Evolutionary conservation across 2,329 filamentous ascomycete species (phyloP), one percentile per base, ranked within the genome.

Genomic region (Cordyceps tenuipes): DNA sequence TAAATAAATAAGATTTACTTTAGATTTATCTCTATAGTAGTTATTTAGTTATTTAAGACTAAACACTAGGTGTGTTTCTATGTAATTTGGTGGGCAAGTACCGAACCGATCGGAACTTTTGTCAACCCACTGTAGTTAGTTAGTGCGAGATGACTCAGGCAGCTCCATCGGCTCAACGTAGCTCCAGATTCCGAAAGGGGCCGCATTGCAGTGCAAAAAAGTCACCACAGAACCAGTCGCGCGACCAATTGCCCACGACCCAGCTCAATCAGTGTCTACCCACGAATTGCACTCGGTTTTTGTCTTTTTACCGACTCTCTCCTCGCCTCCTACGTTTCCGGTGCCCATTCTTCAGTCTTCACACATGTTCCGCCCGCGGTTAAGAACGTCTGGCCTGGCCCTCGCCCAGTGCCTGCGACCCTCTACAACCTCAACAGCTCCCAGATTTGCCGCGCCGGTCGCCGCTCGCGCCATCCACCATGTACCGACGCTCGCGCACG

Each of bases 361-460:
- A 64, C 62, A 58, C 69, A 76, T 84, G 82, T 71, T 84, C 66
- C 78, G 79, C 66, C 74, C 81, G 59, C 75, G 78, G 74, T 74
- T 83, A 78, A 77, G 80, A 68, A 75, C 78, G 75, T 78, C 79
- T 62, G 74, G 76, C 65, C 69, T 71, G 62, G 70, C 69, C 68
- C 73, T 71, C 61, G 70, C 73, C 65, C 64, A 72, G 61, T 70
- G 67, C 66, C 69, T 69, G 55, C 70, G 68, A 66, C 65, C 69
- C 64, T 68, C 70, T 68, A 71, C 75, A 53, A 64, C 54, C 74
- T 47, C 76, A 78, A 62, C 47, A 66, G 39, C 63, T 76, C 17
- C 73, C 73, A 15, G 43, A 62, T 12, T 68, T 76, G 59, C 62
- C 62, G 21, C 70, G 73, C 34, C 60, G 29, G 44, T 62, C 29